phyloP scores from a whole-genome alignment of 805 yeast species.

The Zygoascus bituminiphila region DNA sequence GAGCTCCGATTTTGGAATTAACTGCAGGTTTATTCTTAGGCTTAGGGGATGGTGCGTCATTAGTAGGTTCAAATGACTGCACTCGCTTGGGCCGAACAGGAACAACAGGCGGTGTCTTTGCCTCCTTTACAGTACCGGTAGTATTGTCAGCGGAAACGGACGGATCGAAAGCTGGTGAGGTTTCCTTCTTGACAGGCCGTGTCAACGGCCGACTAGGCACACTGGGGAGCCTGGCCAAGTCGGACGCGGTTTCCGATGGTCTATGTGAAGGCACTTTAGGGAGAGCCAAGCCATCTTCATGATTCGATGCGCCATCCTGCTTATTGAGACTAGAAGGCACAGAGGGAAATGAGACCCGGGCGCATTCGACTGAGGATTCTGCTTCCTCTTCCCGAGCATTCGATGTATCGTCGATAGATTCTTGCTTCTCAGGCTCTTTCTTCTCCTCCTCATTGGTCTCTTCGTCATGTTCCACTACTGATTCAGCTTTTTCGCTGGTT shows the following conservation, averaged over 20 bases:
- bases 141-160: neutral
- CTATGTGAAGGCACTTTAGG: conserved; percentile 1
- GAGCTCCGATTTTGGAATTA: conserved; percentile 17
- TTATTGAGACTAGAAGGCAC: neutral
- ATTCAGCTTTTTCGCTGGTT: too few species aligned
- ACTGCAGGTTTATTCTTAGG: conserved; percentile 19
- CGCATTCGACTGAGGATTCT: too few species aligned
- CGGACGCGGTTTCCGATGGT: neutral
- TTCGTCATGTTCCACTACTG: too few species aligned
- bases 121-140: neutral
- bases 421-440: too few species aligned
- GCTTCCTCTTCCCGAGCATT: too few species aligned
- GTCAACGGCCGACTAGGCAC: neutral
- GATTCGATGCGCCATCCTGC: neutral
- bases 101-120: conserved; percentile 5
- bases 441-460: too few species aligned
- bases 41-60: conserved; percentile 10
- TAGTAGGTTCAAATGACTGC: conserved; percentile 2
- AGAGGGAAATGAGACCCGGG: too few species aligned
- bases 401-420: too few species aligned
- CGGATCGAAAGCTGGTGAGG: neutral
- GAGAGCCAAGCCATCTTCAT: neutral
- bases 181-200: neutral
- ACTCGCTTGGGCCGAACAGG: conserved; percentile 9
- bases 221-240: neutral